These are phyloP conservation scores for Yarrowia sp. DNA, from an alignment of 805 yeast genomes.

Conservation along the genomic window DNA sequence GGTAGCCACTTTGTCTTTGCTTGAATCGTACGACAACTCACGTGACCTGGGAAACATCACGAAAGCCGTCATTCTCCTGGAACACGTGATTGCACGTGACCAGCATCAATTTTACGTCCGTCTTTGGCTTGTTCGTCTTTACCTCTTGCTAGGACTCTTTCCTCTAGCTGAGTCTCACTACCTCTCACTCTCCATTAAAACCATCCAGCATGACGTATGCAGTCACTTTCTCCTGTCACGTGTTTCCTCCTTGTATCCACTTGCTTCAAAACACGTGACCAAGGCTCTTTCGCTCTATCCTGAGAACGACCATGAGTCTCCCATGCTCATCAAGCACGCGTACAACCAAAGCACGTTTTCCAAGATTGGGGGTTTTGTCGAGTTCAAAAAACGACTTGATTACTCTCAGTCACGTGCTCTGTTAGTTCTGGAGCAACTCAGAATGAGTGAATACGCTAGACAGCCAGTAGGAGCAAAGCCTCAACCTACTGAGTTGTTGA, in stretches of 20 bases:
- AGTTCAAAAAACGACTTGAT: conserved; percentile 41
- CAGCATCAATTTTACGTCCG: conserved; percentile 69
- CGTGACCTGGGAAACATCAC: conserved; percentile 36
- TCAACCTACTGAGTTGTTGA: conserved; percentile 30
- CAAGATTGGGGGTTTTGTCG: conserved; percentile 64
- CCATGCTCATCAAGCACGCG: conserved; percentile 50
- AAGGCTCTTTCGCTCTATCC: conserved; percentile 51
- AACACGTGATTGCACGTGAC: conserved; percentile 54
- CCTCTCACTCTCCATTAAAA: conserved; percentile 58
- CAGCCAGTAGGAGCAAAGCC: conserved; percentile 7
- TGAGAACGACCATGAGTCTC: conserved; percentile 53
- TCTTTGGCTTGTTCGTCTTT: conserved; percentile 67
- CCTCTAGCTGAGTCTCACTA: conserved; percentile 53
- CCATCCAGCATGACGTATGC: conserved; percentile 69
- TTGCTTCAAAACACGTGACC: conserved; percentile 43
- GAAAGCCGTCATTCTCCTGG: conserved; percentile 55
- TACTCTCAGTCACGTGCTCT: conserved; percentile 3
- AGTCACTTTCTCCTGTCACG: conserved; percentile 54
- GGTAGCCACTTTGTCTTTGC: conserved; percentile 48
- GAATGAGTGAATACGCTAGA: conserved; percentile 15
- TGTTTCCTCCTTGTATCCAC: conserved; percentile 48
- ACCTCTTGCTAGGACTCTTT: conserved; percentile 56
- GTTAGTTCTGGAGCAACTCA: conserved; percentile 2
- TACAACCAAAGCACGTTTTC: conserved; percentile 60
- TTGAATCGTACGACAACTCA: conserved; percentile 30